Conservation (phyloP, 768 basidiomycete species). For the Mycena filopes region DNA sequence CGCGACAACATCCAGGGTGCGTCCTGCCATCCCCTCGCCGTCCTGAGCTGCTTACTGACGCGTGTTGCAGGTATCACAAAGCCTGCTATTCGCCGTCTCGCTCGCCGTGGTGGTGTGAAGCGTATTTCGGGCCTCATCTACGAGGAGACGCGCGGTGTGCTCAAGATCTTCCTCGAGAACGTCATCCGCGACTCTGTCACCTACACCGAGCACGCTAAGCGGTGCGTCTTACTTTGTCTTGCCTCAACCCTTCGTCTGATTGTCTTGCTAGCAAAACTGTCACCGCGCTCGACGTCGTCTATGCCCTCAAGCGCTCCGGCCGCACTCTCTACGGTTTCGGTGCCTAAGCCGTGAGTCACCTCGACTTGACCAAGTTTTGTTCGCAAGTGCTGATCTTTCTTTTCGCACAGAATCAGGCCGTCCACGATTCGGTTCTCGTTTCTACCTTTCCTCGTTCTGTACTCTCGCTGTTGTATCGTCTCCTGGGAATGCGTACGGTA, state of each 20-base stretch:
- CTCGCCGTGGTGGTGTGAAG: conserved; percentile 87
- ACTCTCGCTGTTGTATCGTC: conserved; percentile 6
- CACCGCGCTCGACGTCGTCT: conserved; percentile 87
- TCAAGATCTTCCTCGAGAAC: conserved; percentile 77
- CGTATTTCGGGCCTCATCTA: conserved; percentile 81
- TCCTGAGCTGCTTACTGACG: background rate
- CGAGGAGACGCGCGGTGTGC: conserved; percentile 84
- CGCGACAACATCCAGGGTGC: conserved; percentile 85
- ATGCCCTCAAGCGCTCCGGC: conserved; percentile 77
- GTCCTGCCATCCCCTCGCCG: conserved; percentile 20
- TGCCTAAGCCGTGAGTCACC: conserved; percentile 53
- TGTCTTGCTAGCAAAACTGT: conserved; percentile 71
- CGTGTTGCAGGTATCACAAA: conserved; percentile 53
- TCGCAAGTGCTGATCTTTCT: background rate
- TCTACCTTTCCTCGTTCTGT: background rate
- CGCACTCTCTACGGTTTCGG: conserved; percentile 88
- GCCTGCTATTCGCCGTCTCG: conserved; percentile 82
- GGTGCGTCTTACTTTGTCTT: conserved; percentile 47
- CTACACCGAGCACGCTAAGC: conserved; percentile 94
- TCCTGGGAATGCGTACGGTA: background rate
- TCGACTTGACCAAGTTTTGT: background rate
- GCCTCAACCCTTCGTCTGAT: conserved; percentile 17
- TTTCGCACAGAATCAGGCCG: conserved; percentile 8
- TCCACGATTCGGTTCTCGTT: background rate
- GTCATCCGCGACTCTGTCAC: conserved; percentile 91